Evolutionary conservation across 2,329 filamentous ascomycete species (phyloP).

Genomic region (Colletotrichum spinosum): DNA sequence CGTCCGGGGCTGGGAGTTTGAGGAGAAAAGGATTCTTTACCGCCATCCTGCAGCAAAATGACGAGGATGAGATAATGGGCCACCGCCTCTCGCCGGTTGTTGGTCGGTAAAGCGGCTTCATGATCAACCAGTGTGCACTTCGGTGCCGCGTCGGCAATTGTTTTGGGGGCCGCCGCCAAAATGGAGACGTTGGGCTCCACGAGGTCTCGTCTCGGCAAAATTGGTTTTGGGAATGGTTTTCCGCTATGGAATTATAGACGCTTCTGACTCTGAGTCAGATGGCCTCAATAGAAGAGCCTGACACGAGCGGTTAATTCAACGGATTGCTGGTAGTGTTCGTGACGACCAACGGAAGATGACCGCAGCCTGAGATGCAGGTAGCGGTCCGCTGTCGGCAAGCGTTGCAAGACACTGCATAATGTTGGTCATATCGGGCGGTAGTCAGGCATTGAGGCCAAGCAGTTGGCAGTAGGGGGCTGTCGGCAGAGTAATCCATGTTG

Average conservation of each 20-base stretch:
- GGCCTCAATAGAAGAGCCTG: no score
- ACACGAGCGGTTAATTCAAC: no score
- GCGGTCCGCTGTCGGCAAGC: slow-evolving; percentile 21
- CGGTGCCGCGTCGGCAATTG: slow-evolving; percentile 32
- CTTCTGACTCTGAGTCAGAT: background rate
- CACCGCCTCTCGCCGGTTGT: slow-evolving; percentile 3
- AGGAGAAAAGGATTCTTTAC: background rate
- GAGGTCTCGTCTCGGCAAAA: background rate
- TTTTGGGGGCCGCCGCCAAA: background rate
- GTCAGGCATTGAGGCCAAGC: no score
- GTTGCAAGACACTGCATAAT: background rate
- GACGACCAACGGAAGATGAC: background rate
- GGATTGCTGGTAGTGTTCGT: background rate
- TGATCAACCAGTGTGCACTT: background rate
- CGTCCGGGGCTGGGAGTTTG: background rate
- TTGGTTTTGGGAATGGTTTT: background rate
- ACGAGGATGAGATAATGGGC: slow-evolving; percentile 2
- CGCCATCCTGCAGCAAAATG: background rate
- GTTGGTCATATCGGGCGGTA: no score
- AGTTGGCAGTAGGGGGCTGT: no score
- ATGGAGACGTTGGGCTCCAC: background rate
- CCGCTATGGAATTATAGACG: no score
- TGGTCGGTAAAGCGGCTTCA: slow-evolving; percentile 10
- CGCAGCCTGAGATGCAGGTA: background rate
- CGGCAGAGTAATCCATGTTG: no score